These are phyloP conservation scores for Tetrastigma voinierianum DNA, from an alignment of 164 flowering plant species.

Conservation along the genomic window DNA sequence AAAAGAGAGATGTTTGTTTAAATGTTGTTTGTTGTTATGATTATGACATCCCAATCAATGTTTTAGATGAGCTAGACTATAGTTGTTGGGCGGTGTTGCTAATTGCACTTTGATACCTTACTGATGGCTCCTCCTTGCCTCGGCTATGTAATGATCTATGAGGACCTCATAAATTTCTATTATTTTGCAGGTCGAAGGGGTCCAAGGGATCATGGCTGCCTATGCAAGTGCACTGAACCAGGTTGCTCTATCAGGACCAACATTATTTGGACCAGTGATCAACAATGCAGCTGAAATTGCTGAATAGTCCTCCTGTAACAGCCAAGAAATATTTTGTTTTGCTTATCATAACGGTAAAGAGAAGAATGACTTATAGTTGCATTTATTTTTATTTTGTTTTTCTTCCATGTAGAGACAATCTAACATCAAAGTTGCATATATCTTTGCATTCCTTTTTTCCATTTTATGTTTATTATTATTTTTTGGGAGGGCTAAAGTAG, in stretches of 20 bases:
- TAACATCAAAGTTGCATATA: background rate
- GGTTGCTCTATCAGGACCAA: conserved; percentile 82
- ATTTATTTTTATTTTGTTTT: background rate
- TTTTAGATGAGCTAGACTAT: no score
- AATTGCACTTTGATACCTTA: no score
- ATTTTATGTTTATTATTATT: background rate
- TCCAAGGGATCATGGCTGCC: conserved; percentile 79
- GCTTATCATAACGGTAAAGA: conserved; percentile 75
- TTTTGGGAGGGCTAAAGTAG: background rate
- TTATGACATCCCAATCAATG: no score
- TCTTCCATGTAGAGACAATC: background rate
- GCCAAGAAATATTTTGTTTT: conserved; percentile 66
- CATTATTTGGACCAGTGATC: conserved; percentile 82
- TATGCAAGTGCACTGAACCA: conserved; percentile 65
- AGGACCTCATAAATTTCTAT: no score
- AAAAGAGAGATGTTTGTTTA: no score
- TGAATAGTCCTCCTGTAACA: conserved; percentile 38
- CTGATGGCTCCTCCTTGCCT: background rate
- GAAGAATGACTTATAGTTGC: background rate
- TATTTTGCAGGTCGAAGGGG: conserved; percentile 69
- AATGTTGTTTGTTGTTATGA: no score
- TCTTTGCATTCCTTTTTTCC: no score
- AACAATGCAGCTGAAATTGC: conserved; percentile 79
- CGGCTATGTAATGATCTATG: background rate
- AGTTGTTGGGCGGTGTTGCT: no score